Evolutionary conservation across 2,329 filamentous ascomycete genomes (phyloP).

Genomic region (Fusarium torulosum): DNA sequence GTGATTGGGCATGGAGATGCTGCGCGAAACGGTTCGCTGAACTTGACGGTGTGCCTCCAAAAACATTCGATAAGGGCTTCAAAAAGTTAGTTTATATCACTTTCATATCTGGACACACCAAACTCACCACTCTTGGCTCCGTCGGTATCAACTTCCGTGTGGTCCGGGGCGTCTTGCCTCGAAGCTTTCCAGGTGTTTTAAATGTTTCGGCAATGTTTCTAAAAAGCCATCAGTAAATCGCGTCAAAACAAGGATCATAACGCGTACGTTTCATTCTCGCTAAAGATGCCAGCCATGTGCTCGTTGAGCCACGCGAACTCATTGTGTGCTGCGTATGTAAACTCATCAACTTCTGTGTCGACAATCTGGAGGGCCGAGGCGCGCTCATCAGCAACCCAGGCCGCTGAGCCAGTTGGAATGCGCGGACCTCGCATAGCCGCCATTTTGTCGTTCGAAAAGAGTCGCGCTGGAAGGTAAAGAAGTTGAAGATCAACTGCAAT

Average conservation of each 20-base stretch:
- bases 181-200: conserved; percentile 88
- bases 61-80: conserved; percentile 71
- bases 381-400: conserved; percentile 90
- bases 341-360: conserved; percentile 89
- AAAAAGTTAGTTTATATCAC: conserved; percentile 44
- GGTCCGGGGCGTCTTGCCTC: conserved; percentile 83
- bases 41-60: conserved; percentile 68
- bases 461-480: conserved; percentile 13
- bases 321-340: conserved; percentile 90
- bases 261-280: conserved; percentile 82
- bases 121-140: conserved; percentile 74
- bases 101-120: conserved; percentile 8
- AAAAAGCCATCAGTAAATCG: conserved; percentile 33
- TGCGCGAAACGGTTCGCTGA: conserved; percentile 66
- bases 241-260: conserved; percentile 7
- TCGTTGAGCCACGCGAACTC: conserved; percentile 99
- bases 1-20: conserved; percentile 63
- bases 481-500: conserved; percentile 35
- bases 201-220: conserved; percentile 96
- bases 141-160: conserved; percentile 69
- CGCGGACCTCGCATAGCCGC: conserved; percentile 67
- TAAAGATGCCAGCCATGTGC: conserved; percentile 96
- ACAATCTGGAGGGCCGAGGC: conserved; percentile 81
- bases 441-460: conserved; percentile 49
- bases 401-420: conserved; percentile 80